These are phyloP conservation scores for Musa beccarii DNA, from an alignment of 176 grass and related monocot species.

Conservation along the genomic window DNA sequence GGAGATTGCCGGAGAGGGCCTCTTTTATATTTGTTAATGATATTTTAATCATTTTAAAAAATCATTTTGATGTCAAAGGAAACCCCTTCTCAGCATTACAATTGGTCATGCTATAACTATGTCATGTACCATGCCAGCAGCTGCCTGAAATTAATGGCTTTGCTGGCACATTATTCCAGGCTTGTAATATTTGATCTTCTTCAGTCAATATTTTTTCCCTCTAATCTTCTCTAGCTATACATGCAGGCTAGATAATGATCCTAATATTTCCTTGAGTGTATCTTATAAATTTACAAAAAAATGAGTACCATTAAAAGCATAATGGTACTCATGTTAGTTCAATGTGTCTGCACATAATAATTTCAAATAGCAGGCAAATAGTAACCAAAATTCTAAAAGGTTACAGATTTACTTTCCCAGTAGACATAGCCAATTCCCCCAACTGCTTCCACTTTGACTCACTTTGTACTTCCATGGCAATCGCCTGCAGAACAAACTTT, in stretches of 20 bases:
- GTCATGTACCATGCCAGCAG: neutral
- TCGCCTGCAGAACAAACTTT: conserved; percentile 45
- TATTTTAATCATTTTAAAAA: neutral
- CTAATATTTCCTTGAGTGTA: neutral
- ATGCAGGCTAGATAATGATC: neutral
- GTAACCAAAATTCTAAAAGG: neutral
- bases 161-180: too few relatives aligned
- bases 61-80: neutral
- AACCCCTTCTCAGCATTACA: neutral
- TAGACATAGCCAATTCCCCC: conserved; percentile 84
- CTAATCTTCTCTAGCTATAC: too few relatives aligned
- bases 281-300: neutral
- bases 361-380: neutral
- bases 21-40: neutral
- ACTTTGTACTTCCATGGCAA: conserved; percentile 79
- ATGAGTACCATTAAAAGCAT: neutral
- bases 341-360: neutral
- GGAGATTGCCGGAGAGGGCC: neutral
- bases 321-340: neutral
- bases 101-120: neutral
- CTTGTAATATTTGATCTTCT: too few relatives aligned
- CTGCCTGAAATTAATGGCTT: neutral
- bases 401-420: conserved; percentile 52
- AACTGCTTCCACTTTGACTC: conserved; percentile 99
- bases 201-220: too few relatives aligned